These are phyloP conservation scores for Cordyceps pruinosa DNA, from an alignment of 2,329 filamentous ascomycete species.

Conservation along the genomic window DNA sequence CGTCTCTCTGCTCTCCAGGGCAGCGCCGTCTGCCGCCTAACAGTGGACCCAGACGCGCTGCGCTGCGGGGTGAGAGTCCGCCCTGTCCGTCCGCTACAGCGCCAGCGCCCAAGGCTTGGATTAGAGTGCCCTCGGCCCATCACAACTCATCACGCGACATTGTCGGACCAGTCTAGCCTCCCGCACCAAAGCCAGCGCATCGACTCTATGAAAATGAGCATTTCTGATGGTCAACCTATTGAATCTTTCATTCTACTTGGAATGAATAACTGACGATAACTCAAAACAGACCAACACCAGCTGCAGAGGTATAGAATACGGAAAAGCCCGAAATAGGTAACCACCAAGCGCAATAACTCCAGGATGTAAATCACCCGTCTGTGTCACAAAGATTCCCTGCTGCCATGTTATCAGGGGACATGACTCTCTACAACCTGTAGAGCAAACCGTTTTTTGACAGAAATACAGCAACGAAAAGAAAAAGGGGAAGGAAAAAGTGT, in stretches of 20 bases:
- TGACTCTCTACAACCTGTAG: not conserved
- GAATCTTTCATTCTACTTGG: not conserved
- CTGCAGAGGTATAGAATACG: not conserved
- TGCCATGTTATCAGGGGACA: conserved; percentile 3
- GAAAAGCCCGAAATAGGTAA: not conserved
- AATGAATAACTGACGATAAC: not conserved
- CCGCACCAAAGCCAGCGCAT: not conserved
- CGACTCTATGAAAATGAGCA: not conserved
- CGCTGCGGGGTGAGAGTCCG: not conserved
- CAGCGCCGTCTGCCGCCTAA: not conserved
- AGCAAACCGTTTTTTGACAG: not conserved
- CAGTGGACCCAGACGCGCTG: conserved; percentile 1
- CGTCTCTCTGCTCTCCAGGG: not conserved
- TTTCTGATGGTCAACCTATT: too few species aligned
- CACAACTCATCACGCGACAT: not conserved
- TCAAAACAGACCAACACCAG: not conserved
- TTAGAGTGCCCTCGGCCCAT: not conserved
- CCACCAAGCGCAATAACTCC: not conserved
- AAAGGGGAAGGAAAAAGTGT: not conserved
- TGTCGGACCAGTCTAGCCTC: not conserved
- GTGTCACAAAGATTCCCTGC: not conserved
- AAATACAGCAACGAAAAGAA: too few species aligned
- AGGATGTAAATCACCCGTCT: not conserved
- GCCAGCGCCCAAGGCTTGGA: not conserved
- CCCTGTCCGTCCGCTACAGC: not conserved